A percentile compares a stretch with the other conserved stretches of the same genome.
phyloP scores from a whole-genome alignment of 768 basidiomycete genomes.

The Dioszegia hungarica region DNA sequence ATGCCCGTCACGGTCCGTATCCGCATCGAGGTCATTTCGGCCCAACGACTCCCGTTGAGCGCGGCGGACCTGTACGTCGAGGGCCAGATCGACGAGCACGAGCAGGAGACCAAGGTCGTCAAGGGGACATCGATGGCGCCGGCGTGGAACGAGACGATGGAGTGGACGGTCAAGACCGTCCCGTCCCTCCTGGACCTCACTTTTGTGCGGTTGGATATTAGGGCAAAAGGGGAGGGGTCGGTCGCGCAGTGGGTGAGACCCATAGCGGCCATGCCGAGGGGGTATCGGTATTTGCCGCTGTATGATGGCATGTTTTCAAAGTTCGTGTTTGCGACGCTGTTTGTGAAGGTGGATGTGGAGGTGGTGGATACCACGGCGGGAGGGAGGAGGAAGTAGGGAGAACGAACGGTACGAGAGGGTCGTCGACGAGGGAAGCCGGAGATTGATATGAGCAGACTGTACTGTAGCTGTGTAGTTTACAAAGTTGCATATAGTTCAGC shows the following conservation, averaged over 20 bases:
- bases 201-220: slow-evolving; percentile 74
- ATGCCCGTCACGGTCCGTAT: slow-evolving; percentile 55
- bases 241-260: slow-evolving; percentile 69
- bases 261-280: slow-evolving; percentile 48
- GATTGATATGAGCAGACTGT: too few relatives aligned
- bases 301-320: slow-evolving; percentile 83
- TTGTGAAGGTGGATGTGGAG: slow-evolving; percentile 62
- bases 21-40: slow-evolving; percentile 63
- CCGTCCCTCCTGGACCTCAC: slow-evolving; percentile 72
- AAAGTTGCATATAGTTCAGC: background rate
- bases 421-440: too few relatives aligned
- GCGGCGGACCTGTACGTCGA: slow-evolving; percentile 70
- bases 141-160: slow-evolving; percentile 69
- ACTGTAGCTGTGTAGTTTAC: too few relatives aligned
- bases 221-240: slow-evolving; percentile 50
- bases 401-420: too few relatives aligned
- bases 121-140: slow-evolving; percentile 93
- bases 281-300: slow-evolving; percentile 83
- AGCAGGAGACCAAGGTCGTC: slow-evolving; percentile 58
- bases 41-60: slow-evolving; percentile 78
- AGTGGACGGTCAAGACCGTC: slow-evolving; percentile 55
- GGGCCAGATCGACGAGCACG: slow-evolving; percentile 33
- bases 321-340: slow-evolving; percentile 88
- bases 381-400: background rate
- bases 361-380: too few relatives aligned